Conservation (phyloP, 1,284 basidiomycete genomes). For the Peniophora sp. region DNA sequence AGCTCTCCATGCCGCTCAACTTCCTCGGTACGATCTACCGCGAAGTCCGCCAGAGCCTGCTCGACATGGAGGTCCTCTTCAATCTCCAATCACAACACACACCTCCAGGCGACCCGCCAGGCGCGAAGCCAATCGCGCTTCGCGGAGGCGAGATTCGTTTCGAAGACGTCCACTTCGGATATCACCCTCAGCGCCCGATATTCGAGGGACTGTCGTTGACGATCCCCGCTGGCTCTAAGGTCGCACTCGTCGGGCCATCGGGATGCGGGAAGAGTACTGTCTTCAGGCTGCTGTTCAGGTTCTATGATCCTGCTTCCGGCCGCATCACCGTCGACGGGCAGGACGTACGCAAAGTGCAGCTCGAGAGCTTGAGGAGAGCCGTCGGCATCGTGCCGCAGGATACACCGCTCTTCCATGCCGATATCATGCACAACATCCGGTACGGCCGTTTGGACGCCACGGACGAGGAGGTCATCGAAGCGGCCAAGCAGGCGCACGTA, state of each 20-base stretch:
- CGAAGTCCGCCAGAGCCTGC: slow-evolving; percentile 88
- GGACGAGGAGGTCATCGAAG: slow-evolving; percentile 84
- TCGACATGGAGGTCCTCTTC: slow-evolving; percentile 97
- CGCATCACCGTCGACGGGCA: slow-evolving; percentile 84
- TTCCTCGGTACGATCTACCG: slow-evolving; percentile 97
- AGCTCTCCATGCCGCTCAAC: slow-evolving; percentile 91
- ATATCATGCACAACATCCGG: slow-evolving; percentile 91
- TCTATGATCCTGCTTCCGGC: slow-evolving; percentile 84
- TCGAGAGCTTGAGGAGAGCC: slow-evolving; percentile 65
- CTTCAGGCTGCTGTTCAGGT: slow-evolving; percentile 89
- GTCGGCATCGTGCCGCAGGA: slow-evolving; percentile 98
- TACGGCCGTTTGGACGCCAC: slow-evolving; percentile 88
- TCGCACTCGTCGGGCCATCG: slow-evolving; percentile 93
- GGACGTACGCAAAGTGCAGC: slow-evolving; percentile 68
- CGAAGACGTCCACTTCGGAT: slow-evolving; percentile 88
- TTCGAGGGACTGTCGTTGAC: slow-evolving; percentile 86
- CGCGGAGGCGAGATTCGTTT: slow-evolving; percentile 87
- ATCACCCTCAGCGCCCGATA: slow-evolving; percentile 86
- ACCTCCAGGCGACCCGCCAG: slow-evolving; percentile 61
- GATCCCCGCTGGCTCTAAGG: slow-evolving; percentile 92
- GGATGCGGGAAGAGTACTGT: slow-evolving; percentile 99
- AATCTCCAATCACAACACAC: slow-evolving; percentile 83
- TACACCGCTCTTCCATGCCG: slow-evolving; percentile 93
- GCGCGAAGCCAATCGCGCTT: slow-evolving; percentile 62
- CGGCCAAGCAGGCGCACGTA: slow-evolving; percentile 81